Percentiles rank a stretch among this genome's conserved stretches.
Conservation (phyloP, 306 rosid species). For the Notholithocarpus densiflorus region DNA sequence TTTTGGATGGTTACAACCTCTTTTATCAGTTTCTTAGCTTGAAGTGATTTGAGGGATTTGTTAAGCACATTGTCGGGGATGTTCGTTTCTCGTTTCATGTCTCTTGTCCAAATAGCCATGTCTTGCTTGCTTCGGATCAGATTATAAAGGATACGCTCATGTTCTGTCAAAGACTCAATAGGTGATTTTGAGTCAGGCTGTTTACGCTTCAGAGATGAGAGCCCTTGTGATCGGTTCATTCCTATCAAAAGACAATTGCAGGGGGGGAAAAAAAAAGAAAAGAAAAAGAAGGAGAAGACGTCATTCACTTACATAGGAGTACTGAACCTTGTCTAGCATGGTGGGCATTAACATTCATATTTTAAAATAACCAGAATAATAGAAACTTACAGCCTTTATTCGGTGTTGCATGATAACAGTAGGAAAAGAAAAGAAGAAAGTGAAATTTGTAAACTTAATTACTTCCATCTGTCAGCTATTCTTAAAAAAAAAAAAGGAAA, state of each 20-base stretch:
- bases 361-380: not conserved
- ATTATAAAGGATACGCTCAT: conserved; percentile 41
- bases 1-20: conserved; percentile 59
- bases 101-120: conserved; percentile 62
- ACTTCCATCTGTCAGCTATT: not conserved
- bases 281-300: not conserved
- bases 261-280: too few relatives aligned
- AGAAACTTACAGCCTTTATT: not conserved
- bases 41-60: conserved; percentile 51
- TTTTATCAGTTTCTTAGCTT: conserved; percentile 52
- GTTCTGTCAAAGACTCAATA: conserved; percentile 36
- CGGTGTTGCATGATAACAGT: not conserved
- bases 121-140: conserved; percentile 48
- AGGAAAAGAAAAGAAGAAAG: not conserved
- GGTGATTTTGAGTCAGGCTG: conserved; percentile 34
- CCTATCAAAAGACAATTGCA: conserved; percentile 16
- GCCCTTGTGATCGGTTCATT: conserved; percentile 49
- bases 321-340: not conserved
- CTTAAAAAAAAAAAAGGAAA: not conserved
- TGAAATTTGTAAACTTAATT: not conserved
- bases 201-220: conserved; percentile 52
- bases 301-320: not conserved
- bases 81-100: conserved; percentile 52
- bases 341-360: not conserved
- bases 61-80: conserved; percentile 36